Evolutionary conservation across 352 stramenopile species (phyloP).

Genomic region (Nothophytophthora sp.): DNA sequence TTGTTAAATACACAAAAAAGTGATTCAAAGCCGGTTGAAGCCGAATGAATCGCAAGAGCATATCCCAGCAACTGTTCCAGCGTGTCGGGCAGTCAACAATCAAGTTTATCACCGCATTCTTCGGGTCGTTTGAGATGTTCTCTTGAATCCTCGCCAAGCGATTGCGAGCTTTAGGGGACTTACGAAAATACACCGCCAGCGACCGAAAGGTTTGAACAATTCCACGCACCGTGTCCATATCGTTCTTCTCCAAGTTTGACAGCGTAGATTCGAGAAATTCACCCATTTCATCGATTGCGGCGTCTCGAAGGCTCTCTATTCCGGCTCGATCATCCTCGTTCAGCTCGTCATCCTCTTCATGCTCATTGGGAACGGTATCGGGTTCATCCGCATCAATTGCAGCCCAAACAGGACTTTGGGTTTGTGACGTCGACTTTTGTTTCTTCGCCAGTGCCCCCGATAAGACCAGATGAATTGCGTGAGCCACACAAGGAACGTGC

Average conservation of each 20-base stretch:
- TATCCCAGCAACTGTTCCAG: constrained; percentile 16
- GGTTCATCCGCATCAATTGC: not conserved
- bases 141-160: not conserved
- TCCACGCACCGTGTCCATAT: constrained; percentile 1
- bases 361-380: not conserved
- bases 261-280: constrained; percentile 1
- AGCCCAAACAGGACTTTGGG: not conserved
- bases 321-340: not conserved
- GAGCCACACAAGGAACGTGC: constrained; percentile 8
- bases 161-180: constrained; percentile 11
- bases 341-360: constrained; percentile 10
- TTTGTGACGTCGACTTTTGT: not conserved
- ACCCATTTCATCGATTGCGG: constrained; percentile 9
- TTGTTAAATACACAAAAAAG: constrained; percentile 5
- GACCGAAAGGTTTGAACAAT: constrained; percentile 14
- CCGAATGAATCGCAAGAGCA: constrained; percentile 6
- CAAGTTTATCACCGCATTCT: too few relatives aligned
- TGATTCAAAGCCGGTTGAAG: not conserved
- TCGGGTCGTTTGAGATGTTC: too few relatives aligned
- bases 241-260: not conserved
- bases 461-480: constrained; percentile 13
- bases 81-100: constrained; percentile 9
- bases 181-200: constrained; percentile 13
- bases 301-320: constrained; percentile 3
- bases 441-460: constrained; percentile 6